These are phyloP conservation scores for Leccinum truebloodii DNA, from an alignment of 768 basidiomycete species.

Conservation along the genomic window DNA sequence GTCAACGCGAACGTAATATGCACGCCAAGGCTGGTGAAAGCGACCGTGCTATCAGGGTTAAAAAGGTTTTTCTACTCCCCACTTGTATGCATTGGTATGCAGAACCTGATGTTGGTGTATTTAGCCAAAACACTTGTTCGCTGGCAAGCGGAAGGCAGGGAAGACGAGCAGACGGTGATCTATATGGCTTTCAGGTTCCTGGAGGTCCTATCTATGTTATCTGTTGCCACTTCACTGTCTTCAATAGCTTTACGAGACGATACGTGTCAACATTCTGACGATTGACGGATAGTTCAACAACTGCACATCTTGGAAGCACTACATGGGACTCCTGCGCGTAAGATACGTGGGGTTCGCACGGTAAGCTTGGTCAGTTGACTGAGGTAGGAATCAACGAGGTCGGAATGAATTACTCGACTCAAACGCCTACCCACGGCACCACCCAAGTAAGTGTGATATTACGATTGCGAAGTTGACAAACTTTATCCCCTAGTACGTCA, in stretches of 20 bases:
- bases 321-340: not conserved
- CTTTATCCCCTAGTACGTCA: not conserved
- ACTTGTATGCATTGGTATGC: not conserved
- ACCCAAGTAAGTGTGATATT: not conserved
- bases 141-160: slow-evolving; percentile 83
- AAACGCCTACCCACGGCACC: not conserved
- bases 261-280: not conserved
- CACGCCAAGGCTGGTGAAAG: slow-evolving; percentile 89
- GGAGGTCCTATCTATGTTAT: slow-evolving; percentile 3
- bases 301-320: not conserved
- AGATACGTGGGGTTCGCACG: not conserved
- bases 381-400: not conserved
- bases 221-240: slow-evolving; percentile 6
- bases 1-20: slow-evolving; percentile 84
- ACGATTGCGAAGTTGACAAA: not conserved
- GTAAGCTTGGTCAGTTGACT: not conserved
- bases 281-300: not conserved
- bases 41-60: slow-evolving; percentile 77
- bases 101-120: slow-evolving; percentile 12
- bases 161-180: slow-evolving; percentile 76
- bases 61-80: slow-evolving; percentile 65
- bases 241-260: slow-evolving; percentile 2
- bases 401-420: not conserved
- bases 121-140: slow-evolving; percentile 84
- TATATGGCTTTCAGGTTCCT: not conserved